Evolutionary conservation across 148 eudicot genomes (phyloP), one percentile per base, ranked within the genome.

Genomic region (Cornus florida): DNA sequence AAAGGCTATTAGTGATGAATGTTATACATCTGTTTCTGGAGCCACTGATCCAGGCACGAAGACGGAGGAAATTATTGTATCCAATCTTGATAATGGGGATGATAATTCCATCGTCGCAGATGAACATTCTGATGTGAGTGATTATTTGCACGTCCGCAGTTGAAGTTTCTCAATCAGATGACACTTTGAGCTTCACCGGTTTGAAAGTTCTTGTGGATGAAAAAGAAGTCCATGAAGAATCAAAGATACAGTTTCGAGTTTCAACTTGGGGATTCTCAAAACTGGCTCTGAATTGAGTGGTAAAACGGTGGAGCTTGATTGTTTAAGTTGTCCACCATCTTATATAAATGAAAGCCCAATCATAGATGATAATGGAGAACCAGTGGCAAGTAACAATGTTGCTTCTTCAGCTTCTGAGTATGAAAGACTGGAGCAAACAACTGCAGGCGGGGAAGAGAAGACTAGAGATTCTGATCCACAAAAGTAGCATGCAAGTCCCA

Each of bases 401-500:
- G 10, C 24, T 69, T 77, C 53, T 53, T 77, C 74, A 77, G 60
- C 69, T 77, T 77, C 74, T 56, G 66, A 71, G 75, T 41, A 33
- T 70, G 67, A 48, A 3, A 19, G 16, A 22, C 35, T 11, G 46
- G 60, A 28, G 31, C 64, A 77, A 78, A 23, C 13, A 14, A 83
- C 16, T 56, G 69, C 79, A 71, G 66, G 60, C 70, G 32, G 38
- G 69, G 80, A 72, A 71, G 67, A 59, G 23, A 71, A 64, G 35
- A 71, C 31, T 3, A 50, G 43, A 73, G 66, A 57, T 39, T 56
- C 67, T 19, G 22, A 32, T 33, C 41, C 39, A 73, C 62, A 72
- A 19, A 60, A 23, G 69, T 70, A 67, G 28, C 74, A 69, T 13
- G 32, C 28, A 67, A 76, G 22, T 65, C 50, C n/a, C 76, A 75